phyloP scores from a whole-genome alignment of 164 flowering plant genomes.

The Annona squamosa region DNA sequence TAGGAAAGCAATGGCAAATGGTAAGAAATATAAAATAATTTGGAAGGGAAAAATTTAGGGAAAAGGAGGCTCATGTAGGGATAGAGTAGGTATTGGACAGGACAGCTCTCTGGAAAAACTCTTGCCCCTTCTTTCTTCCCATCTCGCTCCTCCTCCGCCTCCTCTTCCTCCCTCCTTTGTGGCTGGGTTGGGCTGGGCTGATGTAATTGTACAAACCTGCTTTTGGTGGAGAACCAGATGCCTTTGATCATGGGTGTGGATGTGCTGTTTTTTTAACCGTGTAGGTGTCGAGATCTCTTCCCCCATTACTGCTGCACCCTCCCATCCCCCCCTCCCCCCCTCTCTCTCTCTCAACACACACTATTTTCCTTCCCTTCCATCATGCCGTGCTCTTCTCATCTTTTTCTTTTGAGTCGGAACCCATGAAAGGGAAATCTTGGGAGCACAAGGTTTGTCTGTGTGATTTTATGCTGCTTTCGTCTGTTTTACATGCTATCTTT shows the following conservation, averaged over 20 bases:
- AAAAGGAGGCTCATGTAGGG: background rate
- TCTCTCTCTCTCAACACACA: constrained; percentile 1
- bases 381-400: constrained; percentile 1
- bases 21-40: constrained; percentile 7
- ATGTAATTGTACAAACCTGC: constrained; percentile 16
- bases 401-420: background rate
- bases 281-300: constrained; percentile 2
- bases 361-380: constrained; percentile 10
- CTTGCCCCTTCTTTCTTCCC: background rate
- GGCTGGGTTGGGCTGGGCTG: background rate
- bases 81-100: constrained; percentile 28
- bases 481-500: background rate
- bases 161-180: constrained; percentile 2
- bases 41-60: constrained; percentile 8
- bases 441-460: constrained; percentile 19
- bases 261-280: constrained; percentile 35
- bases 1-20: background rate
- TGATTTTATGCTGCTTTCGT: constrained; percentile 15
- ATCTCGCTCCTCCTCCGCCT: background rate
- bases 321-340: background rate
- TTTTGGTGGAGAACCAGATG: constrained; percentile 58
- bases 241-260: constrained; percentile 66
- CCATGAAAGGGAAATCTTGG: constrained; percentile 3
- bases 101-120: constrained; percentile 22
- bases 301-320: no score